These are phyloP conservation scores for Hypoxylon cercidicola DNA, from an alignment of 495 filamentous ascomycete genomes.

Conservation along the genomic window DNA sequence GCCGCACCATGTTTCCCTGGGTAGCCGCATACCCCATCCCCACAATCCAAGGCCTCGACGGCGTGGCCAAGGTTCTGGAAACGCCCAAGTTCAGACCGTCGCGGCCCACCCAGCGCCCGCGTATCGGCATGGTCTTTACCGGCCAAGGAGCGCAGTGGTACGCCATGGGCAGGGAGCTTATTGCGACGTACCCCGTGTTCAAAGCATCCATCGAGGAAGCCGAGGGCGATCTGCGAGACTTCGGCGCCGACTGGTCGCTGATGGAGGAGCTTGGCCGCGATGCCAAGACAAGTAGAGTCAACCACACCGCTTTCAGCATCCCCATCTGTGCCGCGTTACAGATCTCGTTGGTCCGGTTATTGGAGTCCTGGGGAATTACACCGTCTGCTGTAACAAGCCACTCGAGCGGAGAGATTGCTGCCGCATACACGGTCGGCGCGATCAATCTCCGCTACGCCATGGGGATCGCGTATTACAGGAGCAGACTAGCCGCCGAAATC, in stretches of 20 bases:
- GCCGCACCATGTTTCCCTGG: not conserved
- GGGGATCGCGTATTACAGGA: slow-evolving; percentile 59
- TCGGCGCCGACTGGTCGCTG: slow-evolving; percentile 36
- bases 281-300: slow-evolving; percentile 14
- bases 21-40: not conserved
- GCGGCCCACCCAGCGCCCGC: not conserved
- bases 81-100: not conserved
- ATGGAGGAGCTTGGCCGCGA: slow-evolving; percentile 22
- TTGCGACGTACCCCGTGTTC: slow-evolving; percentile 33
- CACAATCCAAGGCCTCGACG: not conserved
- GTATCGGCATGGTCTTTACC: slow-evolving; percentile 23
- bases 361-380: slow-evolving; percentile 55
- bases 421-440: slow-evolving; percentile 48
- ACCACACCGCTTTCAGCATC: slow-evolving; percentile 41
- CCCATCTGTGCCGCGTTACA: slow-evolving; percentile 54
- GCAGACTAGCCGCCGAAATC: slow-evolving; percentile 37
- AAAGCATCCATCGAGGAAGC: slow-evolving; percentile 42
- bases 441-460: slow-evolving; percentile 52
- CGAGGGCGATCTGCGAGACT: slow-evolving; percentile 26
- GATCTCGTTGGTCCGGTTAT: slow-evolving; percentile 54
- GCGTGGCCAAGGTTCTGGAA: not conserved
- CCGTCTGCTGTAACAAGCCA: slow-evolving; percentile 60
- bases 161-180: slow-evolving; percentile 55
- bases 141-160: slow-evolving; percentile 53
- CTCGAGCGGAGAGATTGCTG: slow-evolving; percentile 64